These are phyloP conservation scores for Lachnellula arida DNA, from an alignment of 2,329 filamentous ascomycete genomes.

Conservation along the genomic window DNA sequence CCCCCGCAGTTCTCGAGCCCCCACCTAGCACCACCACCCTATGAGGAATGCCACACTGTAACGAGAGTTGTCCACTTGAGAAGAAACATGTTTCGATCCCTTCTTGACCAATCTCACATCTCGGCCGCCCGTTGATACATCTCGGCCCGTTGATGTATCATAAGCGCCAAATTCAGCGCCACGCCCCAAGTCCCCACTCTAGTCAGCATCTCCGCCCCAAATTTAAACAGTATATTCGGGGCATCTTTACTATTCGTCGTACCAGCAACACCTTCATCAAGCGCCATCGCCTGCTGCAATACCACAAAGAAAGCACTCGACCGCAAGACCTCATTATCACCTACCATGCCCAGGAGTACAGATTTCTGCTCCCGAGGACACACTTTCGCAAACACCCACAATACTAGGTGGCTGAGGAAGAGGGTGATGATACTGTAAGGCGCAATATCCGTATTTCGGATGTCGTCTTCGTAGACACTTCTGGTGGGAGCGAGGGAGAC, in stretches of 20 bases:
- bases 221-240: constrained; percentile 18
- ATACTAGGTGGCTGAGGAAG: constrained; percentile 21
- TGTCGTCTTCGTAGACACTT: background rate
- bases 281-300: constrained; percentile 2
- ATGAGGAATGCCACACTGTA: no score
- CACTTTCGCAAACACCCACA: constrained; percentile 21
- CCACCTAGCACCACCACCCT: no score
- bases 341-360: constrained; percentile 1
- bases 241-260: background rate
- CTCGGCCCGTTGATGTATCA: constrained; percentile 19
- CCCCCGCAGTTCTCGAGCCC: no score
- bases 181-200: constrained; percentile 22
- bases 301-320: constrained; percentile 13
- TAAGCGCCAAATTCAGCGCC: constrained; percentile 19
- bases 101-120: constrained; percentile 1
- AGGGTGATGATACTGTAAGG: constrained; percentile 19
- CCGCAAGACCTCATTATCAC: background rate
- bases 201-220: constrained; percentile 23
- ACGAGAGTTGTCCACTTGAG: no score
- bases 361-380: constrained; percentile 6
- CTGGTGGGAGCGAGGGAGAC: constrained; percentile 5
- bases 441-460: constrained; percentile 12
- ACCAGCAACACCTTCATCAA: background rate
- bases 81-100: background rate
- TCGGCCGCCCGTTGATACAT: constrained; percentile 19